Percentiles rank a stretch among this genome's conserved stretches.
Evolutionary conservation across 345 rosid genomes (phyloP).

Genomic region (Eutrema japonicum): DNA sequence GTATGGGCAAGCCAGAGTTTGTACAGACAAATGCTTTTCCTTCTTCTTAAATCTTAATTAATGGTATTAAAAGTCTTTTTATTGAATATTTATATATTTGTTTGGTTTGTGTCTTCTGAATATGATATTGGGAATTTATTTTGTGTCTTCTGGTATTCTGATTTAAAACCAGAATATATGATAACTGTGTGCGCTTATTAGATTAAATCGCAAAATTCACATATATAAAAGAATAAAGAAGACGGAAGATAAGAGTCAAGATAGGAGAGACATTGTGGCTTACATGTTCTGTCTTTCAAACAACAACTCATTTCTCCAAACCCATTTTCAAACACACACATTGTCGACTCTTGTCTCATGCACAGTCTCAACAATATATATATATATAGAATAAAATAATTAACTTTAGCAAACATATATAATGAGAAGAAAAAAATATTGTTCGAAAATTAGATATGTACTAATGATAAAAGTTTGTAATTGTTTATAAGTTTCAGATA

Average conservation of each 20-base stretch:
- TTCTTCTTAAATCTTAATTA: neutral
- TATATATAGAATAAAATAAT: neutral
- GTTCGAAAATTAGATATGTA: neutral
- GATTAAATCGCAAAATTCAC: neutral
- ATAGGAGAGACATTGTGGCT: conserved; percentile 32
- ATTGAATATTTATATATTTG: conserved; percentile 4
- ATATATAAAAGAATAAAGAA: neutral
- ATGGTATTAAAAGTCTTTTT: conserved; percentile 7
- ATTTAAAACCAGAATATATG: conserved; percentile 15
- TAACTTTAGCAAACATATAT: neutral
- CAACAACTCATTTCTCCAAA: conserved; percentile 26
- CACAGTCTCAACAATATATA: neutral
- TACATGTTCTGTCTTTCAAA: conserved; percentile 38
- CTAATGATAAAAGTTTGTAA: neutral
- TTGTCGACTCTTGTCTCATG: conserved; percentile 2
- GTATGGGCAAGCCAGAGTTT: conserved; percentile 42
- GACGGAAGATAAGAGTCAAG: conserved; percentile 26
- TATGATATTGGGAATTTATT: conserved; percentile 20
- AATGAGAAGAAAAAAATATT: neutral
- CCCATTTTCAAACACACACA: conserved; percentile 18
- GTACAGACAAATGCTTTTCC: conserved; percentile 17
- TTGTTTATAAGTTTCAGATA: no score
- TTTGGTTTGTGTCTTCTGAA: conserved; percentile 23
- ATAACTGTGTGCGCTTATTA: conserved; percentile 40
- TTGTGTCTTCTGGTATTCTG: conserved; percentile 13